Conservation (phyloP, 2,329 filamentous ascomycete genomes). For the Monosporascus sp. region DNA sequence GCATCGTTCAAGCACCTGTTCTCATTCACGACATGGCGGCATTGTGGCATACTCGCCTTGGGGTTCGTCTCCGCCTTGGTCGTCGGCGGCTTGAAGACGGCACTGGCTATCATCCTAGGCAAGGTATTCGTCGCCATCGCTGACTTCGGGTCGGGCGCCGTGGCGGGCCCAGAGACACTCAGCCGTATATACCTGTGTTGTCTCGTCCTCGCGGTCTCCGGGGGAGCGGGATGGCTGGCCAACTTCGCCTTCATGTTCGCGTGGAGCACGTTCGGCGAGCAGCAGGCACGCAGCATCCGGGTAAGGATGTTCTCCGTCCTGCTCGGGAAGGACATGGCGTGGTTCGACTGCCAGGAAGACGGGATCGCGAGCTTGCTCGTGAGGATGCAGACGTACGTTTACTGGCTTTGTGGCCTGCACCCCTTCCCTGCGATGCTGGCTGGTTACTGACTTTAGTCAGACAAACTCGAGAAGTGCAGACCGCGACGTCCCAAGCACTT, state of each 20-base stretch:
- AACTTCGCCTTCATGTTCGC: constrained; percentile 62
- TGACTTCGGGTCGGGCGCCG: constrained; percentile 53
- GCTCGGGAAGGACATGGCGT: constrained; percentile 68
- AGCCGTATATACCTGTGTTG: constrained; percentile 54
- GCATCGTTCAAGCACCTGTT: constrained; percentile 50
- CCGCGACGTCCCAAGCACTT: constrained; percentile 73
- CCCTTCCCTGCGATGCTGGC: background rate
- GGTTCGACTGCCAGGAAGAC: constrained; percentile 72
- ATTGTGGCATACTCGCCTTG: constrained; percentile 48
- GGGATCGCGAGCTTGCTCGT: constrained; percentile 69
- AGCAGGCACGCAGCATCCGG: constrained; percentile 66
- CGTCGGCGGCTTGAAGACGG: constrained; percentile 59
- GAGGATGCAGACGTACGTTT: constrained; percentile 65
- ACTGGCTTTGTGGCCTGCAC: background rate
- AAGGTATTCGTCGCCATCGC: constrained; percentile 69
- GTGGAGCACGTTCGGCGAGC: constrained; percentile 77
- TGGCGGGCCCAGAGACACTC: constrained; percentile 47
- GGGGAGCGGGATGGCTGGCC: constrained; percentile 60
- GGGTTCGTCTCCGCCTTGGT: constrained; percentile 54
- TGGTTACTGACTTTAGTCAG: constrained; percentile 40
- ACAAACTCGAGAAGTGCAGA: constrained; percentile 76
- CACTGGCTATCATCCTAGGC: constrained; percentile 67
- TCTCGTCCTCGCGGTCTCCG: constrained; percentile 58
- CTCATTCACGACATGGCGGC: constrained; percentile 61
- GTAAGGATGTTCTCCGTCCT: constrained; percentile 62